Conservation (phyloP, 352 stramenopile genomes). For the Phytopythium mirpurense region DNA sequence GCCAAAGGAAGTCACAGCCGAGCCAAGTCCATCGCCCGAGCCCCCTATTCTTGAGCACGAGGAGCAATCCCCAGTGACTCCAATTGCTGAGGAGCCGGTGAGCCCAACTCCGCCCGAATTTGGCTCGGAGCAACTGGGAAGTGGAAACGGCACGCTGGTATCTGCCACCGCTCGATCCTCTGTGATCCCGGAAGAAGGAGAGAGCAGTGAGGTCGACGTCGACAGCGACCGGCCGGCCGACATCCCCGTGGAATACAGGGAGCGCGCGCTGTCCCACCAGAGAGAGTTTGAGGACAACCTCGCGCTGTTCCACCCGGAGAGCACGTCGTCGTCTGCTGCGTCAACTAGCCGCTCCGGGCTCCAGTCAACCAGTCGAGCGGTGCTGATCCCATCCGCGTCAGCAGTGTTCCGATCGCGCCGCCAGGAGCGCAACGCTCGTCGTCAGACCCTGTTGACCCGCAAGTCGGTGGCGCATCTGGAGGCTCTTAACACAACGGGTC, state of each 20-base stretch:
- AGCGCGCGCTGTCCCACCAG: constrained; percentile 21
- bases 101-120: neutral
- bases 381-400: neutral
- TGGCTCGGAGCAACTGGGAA: neutral
- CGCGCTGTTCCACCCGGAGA: constrained; percentile 19
- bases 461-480: constrained; percentile 13
- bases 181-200: neutral
- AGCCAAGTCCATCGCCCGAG: neutral
- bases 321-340: constrained; percentile 5
- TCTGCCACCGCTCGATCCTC: neutral
- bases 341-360: constrained; percentile 1
- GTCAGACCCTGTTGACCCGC: constrained; percentile 11
- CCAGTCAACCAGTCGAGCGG: neutral
- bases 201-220: neutral
- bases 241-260: constrained; percentile 17
- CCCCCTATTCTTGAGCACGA: neutral
- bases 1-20: neutral
- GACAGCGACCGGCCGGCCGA: constrained; percentile 7
- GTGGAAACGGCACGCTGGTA: no score
- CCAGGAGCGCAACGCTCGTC: constrained; percentile 21
- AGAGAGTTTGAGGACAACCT: constrained; percentile 20
- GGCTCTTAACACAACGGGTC: neutral
- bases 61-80: neutral
- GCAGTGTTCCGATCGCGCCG: constrained; percentile 28
- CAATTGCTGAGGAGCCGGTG: neutral